These are phyloP conservation scores for Claviceps sp. DNA, from an alignment of 2,329 filamentous ascomycete species.

Conservation along the genomic window DNA sequence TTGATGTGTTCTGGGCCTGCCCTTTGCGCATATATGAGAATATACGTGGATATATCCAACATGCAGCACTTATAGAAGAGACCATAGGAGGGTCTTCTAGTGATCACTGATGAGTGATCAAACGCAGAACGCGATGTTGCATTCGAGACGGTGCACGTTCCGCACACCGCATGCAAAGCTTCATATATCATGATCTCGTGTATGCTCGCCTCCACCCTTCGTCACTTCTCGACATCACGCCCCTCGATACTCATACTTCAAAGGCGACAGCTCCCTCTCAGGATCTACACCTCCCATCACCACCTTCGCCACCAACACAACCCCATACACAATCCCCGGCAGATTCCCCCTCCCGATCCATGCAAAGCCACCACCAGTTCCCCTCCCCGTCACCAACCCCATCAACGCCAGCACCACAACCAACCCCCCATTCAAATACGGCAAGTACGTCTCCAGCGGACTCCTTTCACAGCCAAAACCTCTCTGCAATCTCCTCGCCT, in stretches of 20 bases:
- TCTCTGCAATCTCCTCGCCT: slow-evolving; percentile 8
- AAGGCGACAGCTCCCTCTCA: slow-evolving; percentile 44
- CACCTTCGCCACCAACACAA: slow-evolving; percentile 48
- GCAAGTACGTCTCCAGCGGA: slow-evolving; percentile 45
- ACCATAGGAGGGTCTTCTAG: too few relatives aligned
- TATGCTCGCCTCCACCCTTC: not conserved
- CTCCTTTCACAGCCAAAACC: slow-evolving; percentile 11
- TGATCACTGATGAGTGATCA: too few relatives aligned
- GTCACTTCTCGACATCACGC: slow-evolving; percentile 26
- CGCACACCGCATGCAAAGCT: not conserved
- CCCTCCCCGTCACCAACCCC: slow-evolving; percentile 25
- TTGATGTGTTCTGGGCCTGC: too few relatives aligned
- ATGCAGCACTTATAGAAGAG: too few relatives aligned
- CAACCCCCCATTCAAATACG: slow-evolving; percentile 46
- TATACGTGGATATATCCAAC: too few relatives aligned
- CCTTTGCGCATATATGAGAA: too few relatives aligned
- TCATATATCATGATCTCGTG: not conserved
- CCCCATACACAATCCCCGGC: slow-evolving; percentile 44
- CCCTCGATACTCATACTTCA: slow-evolving; percentile 56
- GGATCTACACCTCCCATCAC: slow-evolving; percentile 58
- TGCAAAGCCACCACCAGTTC: slow-evolving; percentile 17
- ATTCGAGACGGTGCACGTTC: too few relatives aligned
- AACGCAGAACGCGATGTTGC: too few relatives aligned
- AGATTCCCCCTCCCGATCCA: slow-evolving; percentile 35
- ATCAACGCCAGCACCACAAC: slow-evolving; percentile 36